A percentile compares a stretch with the other conserved stretches of the same genome.
Conservation (phyloP, 2,329 filamentous ascomycete species). For the Aureobasidium pullulans region DNA sequence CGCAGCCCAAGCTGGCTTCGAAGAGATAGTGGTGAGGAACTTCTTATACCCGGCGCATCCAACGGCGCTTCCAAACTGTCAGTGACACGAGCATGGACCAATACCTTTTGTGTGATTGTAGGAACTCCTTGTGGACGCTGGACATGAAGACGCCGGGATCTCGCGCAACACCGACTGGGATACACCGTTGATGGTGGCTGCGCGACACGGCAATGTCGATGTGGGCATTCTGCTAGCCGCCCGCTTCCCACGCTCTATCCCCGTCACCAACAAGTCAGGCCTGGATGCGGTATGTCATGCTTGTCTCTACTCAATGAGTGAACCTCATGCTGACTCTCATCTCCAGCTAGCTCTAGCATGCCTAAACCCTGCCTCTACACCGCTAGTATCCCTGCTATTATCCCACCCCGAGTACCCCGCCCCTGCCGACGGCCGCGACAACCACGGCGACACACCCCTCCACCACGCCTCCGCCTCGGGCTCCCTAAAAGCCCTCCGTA, state of each 20-base stretch:
- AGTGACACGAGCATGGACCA: not conserved
- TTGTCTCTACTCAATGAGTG: constrained; percentile 4
- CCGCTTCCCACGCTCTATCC: constrained; percentile 54
- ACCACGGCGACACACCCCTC: constrained; percentile 74
- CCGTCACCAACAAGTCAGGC: constrained; percentile 58
- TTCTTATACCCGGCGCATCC: not conserved
- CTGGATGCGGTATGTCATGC: constrained; percentile 54
- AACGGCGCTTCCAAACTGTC: not conserved
- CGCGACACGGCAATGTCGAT: constrained; percentile 60
- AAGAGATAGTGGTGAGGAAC: constrained; percentile 50
- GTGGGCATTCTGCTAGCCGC: constrained; percentile 65
- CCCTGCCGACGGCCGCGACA: constrained; percentile 40
- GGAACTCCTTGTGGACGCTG: constrained; percentile 61
- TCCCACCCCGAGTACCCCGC: constrained; percentile 27
- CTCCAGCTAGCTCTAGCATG: constrained; percentile 34
- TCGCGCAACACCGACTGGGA: constrained; percentile 73
- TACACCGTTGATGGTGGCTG: constrained; percentile 75
- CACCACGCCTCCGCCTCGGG: constrained; percentile 82
- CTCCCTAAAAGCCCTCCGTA: constrained; percentile 67
- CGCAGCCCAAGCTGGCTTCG: constrained; percentile 64
- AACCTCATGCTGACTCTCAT: not conserved
- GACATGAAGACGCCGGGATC: constrained; percentile 66
- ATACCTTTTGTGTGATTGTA: constrained; percentile 18
- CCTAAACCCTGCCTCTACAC: constrained; percentile 29
- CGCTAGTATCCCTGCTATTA: constrained; percentile 37